Conservation (phyloP, 345 rosid species). For the Citrus australasica region DNA sequence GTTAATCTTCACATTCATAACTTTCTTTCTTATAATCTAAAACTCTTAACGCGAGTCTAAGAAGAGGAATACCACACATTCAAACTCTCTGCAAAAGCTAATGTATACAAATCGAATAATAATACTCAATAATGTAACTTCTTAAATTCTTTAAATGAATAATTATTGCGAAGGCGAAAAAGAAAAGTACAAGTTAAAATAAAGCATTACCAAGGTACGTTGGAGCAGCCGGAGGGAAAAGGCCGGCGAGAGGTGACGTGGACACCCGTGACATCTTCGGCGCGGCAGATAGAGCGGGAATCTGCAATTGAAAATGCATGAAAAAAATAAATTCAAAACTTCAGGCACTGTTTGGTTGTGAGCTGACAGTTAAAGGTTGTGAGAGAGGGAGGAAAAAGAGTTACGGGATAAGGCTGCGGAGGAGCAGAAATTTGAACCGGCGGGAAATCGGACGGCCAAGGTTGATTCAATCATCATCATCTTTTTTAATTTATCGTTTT, state of each 20-base stretch:
- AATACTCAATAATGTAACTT: too few species aligned
- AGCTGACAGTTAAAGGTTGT: neutral
- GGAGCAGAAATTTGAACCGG: slow-evolving; percentile 48
- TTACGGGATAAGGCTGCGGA: slow-evolving; percentile 51
- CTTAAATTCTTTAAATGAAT: too few species aligned
- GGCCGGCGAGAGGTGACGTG: slow-evolving; percentile 38
- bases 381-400: neutral
- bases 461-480: slow-evolving; percentile 59
- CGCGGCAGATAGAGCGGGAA: slow-evolving; percentile 39
- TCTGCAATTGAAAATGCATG: slow-evolving; percentile 30
- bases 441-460: slow-evolving; percentile 60
- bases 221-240: slow-evolving; percentile 36
- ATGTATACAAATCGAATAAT: too few species aligned
- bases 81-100: neutral
- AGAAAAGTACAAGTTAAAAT: neutral
- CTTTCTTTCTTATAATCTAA: neutral
- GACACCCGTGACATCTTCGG: slow-evolving; percentile 44
- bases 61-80: neutral
- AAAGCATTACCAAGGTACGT: slow-evolving; percentile 42
- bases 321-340: neutral
- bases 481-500: neutral
- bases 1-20: slow-evolving; percentile 7
- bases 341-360: slow-evolving; percentile 1
- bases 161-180: neutral
- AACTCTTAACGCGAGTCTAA: neutral